A percentile compares a stretch with the other conserved stretches of the same genome.
Conservation (phyloP, 345 rosid species). For the Citrus inodora region DNA sequence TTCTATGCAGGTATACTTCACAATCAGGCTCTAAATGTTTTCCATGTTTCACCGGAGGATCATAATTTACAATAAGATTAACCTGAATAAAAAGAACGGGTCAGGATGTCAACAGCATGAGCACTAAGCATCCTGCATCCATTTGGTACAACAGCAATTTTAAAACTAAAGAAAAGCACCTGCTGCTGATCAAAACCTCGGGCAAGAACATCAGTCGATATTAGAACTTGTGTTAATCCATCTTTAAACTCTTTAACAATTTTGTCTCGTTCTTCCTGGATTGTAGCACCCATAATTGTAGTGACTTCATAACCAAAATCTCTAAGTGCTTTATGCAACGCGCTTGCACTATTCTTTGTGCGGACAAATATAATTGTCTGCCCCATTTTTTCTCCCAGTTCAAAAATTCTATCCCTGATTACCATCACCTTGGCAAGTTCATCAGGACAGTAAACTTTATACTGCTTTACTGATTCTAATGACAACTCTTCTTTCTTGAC, state of each 20-base stretch:
- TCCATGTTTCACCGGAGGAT: constrained; percentile 65
- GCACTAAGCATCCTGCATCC: neutral
- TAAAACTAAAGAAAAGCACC: constrained; percentile 25
- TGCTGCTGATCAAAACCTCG: constrained; percentile 95
- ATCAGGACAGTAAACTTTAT: constrained; percentile 78
- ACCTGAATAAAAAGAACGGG: constrained; percentile 40
- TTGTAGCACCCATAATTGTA: constrained; percentile 67
- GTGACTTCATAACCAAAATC: constrained; percentile 82
- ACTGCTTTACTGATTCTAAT: constrained; percentile 84
- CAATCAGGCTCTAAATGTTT: constrained; percentile 60
- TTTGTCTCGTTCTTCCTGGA: constrained; percentile 68
- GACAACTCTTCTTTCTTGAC: constrained; percentile 90
- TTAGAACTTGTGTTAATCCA: constrained; percentile 80
- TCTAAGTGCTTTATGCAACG: constrained; percentile 58
- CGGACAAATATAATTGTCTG: constrained; percentile 82
- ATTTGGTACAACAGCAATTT: neutral
- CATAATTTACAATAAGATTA: constrained; percentile 82
- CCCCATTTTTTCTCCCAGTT: constrained; percentile 76
- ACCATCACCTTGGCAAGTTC: constrained; percentile 68
- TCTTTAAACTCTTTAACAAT: constrained; percentile 87
- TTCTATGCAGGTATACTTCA: constrained; percentile 93
- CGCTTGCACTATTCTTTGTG: constrained; percentile 55
- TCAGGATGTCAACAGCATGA: constrained; percentile 1
- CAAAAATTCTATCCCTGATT: constrained; percentile 79
- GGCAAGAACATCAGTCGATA: constrained; percentile 85